Base-by-base conservation (phyloP, 176 grass and related monocot genomes). In the Stipa capillata region DNA sequence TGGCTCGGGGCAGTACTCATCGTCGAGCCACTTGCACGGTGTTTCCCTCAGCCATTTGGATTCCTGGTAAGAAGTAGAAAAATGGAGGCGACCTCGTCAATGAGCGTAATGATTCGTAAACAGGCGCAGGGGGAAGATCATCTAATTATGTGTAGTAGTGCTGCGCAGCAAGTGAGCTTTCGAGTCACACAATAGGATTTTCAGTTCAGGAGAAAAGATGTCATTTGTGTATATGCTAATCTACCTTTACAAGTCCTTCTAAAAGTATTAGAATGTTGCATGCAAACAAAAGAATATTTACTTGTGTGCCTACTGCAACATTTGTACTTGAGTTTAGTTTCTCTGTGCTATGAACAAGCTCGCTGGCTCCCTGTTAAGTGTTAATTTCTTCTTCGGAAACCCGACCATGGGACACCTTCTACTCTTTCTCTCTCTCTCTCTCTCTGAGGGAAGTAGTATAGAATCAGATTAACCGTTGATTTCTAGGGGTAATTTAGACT, bases 11-110 rank as follows among this genome's bases (percentile, higher is more conserved):
- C 91, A 97, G 65, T 92, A 97, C 68, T 94, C 91, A 0, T 94
- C 89, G 0, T 97, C 91, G 17, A 97, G 82, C 94, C 94, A 97
- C 67, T 81, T 88, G 89, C 90, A 91, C 18, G 94, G 78, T 1
- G 85, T 84, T 83, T 77, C 87, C 85, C 85, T 94, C 56, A 94
- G 69, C 94, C 91, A 97, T 59, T 97, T 89, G 0, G 94, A 94
- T 89, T 97, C 94, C 91, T 97, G 82, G 12, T 0, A 4, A 40
- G 12, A 31, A 42, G 13, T 14, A 53, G 23, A 75, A 79, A 68
- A 6, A 74, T 21, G 2, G 6, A n/a, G 31, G 18, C 73, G 29
- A n/a, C n/a, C n/a, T n/a, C n/a, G n/a, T n/a, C n/a, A n/a, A n/a
- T n/a, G n/a, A n/a, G n/a, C n/a, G n/a, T n/a, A n/a, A n/a, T n/a